phyloP scores from a whole-genome alignment of 108 stramenopile species.

The Nitzschia putrida region DNA sequence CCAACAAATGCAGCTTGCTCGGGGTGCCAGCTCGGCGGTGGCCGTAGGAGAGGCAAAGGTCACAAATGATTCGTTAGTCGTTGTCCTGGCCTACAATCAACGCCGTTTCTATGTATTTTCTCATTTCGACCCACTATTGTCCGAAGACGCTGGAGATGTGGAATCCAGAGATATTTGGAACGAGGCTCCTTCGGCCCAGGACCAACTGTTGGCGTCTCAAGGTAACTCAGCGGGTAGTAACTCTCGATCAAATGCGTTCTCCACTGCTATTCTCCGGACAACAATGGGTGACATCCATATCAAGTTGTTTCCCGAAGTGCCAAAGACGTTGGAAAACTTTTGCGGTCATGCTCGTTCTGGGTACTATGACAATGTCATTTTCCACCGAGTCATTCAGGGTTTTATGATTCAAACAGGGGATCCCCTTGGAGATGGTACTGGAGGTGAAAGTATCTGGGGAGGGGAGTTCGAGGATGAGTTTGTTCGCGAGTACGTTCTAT shows the following conservation, averaged over 20 bases:
- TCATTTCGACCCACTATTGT: conserved; percentile 76
- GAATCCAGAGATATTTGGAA: conserved; percentile 90
- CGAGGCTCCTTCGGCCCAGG: conserved; percentile 90
- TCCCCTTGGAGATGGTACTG: conserved; percentile 99
- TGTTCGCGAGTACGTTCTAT: conserved; percentile 57
- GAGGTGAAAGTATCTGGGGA: conserved; percentile 99
- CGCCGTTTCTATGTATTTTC: conserved; percentile 94
- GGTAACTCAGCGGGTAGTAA: conserved; percentile 4
- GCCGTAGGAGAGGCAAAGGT: conserved; percentile 38
- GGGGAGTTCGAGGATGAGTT: conserved; percentile 99
- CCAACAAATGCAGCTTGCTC: conserved; percentile 86
- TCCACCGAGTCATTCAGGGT: conserved; percentile 92
- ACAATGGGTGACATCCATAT: conserved; percentile 96
- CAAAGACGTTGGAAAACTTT: conserved; percentile 96
- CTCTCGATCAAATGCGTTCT: conserved; percentile 25
- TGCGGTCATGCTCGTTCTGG: conserved; percentile 84
- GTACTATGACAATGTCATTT: conserved; percentile 97
- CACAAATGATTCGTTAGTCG: conserved; percentile 64
- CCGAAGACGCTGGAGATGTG: conserved; percentile 31
- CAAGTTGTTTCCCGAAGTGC: conserved; percentile 87
- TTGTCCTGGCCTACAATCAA: conserved; percentile 82
- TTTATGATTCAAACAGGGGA: conserved; percentile 99
- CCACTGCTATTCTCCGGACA: conserved; percentile 90
- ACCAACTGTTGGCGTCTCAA: conserved; percentile 55
- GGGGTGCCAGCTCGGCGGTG: conserved; percentile 54